Evolutionary conservation across 495 filamentous ascomycete genomes (phyloP), one percentile per base, ranked within the genome.

Genomic region (Aspergillus indologenus): DNA sequence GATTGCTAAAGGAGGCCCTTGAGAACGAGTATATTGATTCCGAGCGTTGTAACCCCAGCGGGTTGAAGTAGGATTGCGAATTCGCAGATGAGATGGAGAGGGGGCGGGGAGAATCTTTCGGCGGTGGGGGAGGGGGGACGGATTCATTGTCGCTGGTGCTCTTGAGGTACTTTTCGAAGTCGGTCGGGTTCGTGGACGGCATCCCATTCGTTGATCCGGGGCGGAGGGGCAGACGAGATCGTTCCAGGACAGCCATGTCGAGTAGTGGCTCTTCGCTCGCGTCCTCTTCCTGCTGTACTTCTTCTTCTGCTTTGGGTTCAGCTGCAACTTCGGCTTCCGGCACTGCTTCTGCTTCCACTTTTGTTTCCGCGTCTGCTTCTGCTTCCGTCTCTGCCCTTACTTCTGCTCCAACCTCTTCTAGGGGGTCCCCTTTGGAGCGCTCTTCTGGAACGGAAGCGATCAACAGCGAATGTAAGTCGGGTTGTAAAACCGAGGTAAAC

Each of bases 1-100:
- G 94, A 61, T 90, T 92, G 22, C 90, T 87, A 66, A 98, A 96
- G 0, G 92, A 94, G 43, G 86, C 87, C 31, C 92, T 86, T 5
- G 91, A 94, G 60, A 98, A 82, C 0, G 93, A 94, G 69, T 91
- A 96, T 23, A 95, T 87, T 5, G 91, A 95, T 18, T 87, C 85
- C 5, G 90, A 76, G n/a, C 90, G 81, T 19, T 78, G 75, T 31
- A 70, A 66, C n/a, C 66, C 75, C 54, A 57, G 64, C 18, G 71
- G 78, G 42, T 79, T 80, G 66, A 85, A 85, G 60, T 81, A 85
- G 14, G 75, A 75, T 57, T 80, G 75, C 26, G 70, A 65, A 60
- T 77, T 77, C 5, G 72, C 72, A 42, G 75, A 78, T n/a, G 70
- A 63, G 45, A 68, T 66, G 58, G 72, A 74, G 58, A 62, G 71